Evolutionary conservation across 352 stramenopile species (phyloP).

Genomic region (Phytophthora cactorum): DNA sequence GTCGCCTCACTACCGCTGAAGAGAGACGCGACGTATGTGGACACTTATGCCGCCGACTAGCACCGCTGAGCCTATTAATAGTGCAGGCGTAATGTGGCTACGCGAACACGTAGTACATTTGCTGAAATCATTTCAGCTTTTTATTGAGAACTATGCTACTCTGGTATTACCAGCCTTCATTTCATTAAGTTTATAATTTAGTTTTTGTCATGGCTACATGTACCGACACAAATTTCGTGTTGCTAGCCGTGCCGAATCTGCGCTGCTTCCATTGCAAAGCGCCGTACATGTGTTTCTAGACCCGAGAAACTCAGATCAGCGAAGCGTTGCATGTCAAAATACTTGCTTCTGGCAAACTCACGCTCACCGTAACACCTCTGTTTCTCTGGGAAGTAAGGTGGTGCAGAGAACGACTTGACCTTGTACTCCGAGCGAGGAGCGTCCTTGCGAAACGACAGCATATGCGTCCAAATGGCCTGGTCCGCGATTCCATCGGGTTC

Average conservation of each 20-base stretch:
- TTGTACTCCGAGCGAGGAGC: constrained; percentile 42
- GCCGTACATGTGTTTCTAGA: constrained; percentile 35
- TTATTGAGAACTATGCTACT: too few relatives aligned
- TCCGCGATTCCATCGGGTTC: constrained; percentile 39
- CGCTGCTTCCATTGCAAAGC: constrained; percentile 42
- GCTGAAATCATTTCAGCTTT: too few relatives aligned
- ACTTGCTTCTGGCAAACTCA: constrained; percentile 24
- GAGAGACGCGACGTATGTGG: too few relatives aligned
- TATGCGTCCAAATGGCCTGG: constrained; percentile 65
- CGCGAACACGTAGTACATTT: too few relatives aligned
- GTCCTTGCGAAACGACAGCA: constrained; percentile 60
- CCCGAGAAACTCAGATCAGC: constrained; percentile 25
- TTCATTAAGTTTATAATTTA: too few relatives aligned
- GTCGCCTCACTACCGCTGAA: too few relatives aligned
- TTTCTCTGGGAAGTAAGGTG: constrained; percentile 35
- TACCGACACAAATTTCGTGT: not conserved
- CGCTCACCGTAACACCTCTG: constrained; percentile 66
- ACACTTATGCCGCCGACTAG: too few relatives aligned
- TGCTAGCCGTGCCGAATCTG: constrained; percentile 12
- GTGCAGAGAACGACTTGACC: constrained; percentile 57
- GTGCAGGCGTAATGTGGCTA: too few relatives aligned
- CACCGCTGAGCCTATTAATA: too few relatives aligned
- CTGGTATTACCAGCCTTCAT: too few relatives aligned
- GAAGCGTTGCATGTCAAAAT: constrained; percentile 45
- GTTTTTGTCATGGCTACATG: too few relatives aligned